Percentiles rank a stretch among this genome's conserved stretches.
phyloP scores from a whole-genome alignment of 306 rosid genomes.

The Carpinus viminea region DNA sequence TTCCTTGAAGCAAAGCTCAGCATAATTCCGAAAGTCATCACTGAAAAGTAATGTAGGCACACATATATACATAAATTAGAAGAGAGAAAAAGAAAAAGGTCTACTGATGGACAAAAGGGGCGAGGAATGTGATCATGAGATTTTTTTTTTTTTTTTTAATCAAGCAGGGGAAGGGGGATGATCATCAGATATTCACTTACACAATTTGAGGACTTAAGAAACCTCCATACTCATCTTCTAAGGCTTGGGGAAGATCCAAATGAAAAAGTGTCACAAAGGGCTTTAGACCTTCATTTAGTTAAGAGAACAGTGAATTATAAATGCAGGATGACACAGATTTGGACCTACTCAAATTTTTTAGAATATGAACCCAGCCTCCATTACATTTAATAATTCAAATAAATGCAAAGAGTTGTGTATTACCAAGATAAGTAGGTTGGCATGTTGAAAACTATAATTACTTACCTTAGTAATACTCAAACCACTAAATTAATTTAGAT shows the following conservation, averaged over 20 bases:
- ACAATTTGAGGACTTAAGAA: slow-evolving; percentile 48
- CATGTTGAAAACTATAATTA: too few species aligned
- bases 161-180: too few species aligned
- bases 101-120: too few species aligned
- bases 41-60: slow-evolving; percentile 17
- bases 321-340: neutral
- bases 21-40: slow-evolving; percentile 48
- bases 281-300: slow-evolving; percentile 24
- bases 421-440: too few species aligned
- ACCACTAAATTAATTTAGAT: too few species aligned
- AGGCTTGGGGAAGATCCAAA: slow-evolving; percentile 46
- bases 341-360: too few species aligned
- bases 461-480: too few species aligned
- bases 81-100: too few species aligned
- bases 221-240: slow-evolving; percentile 54
- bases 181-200: slow-evolving; percentile 32
- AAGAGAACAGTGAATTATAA: neutral
- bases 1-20: slow-evolving; percentile 63
- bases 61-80: neutral
- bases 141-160: too few species aligned
- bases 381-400: too few species aligned
- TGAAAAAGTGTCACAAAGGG: slow-evolving; percentile 47
- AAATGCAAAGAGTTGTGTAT: too few species aligned
- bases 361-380: too few species aligned
- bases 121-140: neutral